Percentiles rank a stretch among this genome's conserved stretches.
Conservation (phyloP, 805 yeast genomes). For the Nakazawaea laoshanensis region DNA sequence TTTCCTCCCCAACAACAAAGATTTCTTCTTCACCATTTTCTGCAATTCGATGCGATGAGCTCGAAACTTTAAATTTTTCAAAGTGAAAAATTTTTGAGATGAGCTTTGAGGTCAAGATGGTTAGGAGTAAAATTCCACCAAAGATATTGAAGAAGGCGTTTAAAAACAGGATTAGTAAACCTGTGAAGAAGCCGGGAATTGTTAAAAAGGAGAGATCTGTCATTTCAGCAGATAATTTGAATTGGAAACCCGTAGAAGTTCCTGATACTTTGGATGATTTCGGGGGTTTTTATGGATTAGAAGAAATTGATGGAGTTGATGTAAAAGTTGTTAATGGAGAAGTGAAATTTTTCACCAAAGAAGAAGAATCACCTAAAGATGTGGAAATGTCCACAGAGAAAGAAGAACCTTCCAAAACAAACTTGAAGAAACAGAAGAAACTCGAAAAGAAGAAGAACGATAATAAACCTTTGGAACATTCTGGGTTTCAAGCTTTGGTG, state of each 20-base stretch:
- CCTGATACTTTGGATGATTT: conserved; percentile 82
- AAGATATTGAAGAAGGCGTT: conserved; percentile 8
- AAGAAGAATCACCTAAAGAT: conserved; percentile 17
- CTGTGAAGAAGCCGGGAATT: background rate
- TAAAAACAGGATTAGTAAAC: conserved; percentile 5
- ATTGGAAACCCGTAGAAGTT: conserved; percentile 78
- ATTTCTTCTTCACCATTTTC: too few relatives aligned
- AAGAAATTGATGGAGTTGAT: conserved; percentile 89
- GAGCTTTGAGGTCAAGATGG: background rate
- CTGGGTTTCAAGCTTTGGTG: conserved; percentile 5
- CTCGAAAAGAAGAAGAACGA: conserved; percentile 18
- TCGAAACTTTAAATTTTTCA: background rate
- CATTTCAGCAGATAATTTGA: conserved; percentile 41
- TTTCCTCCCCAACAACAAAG: conserved; percentile 19
- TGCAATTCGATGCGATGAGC: conserved; percentile 6
- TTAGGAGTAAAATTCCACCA: conserved; percentile 5
- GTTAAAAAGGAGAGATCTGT: conserved; percentile 17
- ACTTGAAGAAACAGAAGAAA: conserved; percentile 11
- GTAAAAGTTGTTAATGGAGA: conserved; percentile 67
- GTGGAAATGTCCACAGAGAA: conserved; percentile 12
- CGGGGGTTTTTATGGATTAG: conserved; percentile 87
- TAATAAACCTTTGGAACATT: conserved; percentile 14
- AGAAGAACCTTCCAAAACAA: conserved; percentile 14
- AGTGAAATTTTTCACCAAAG: conserved; percentile 44
- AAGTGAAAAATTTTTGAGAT: conserved; percentile 2